phyloP scores from a whole-genome alignment of 2,329 filamentous ascomycete species.

The Ascochyta clinopodiicola region DNA sequence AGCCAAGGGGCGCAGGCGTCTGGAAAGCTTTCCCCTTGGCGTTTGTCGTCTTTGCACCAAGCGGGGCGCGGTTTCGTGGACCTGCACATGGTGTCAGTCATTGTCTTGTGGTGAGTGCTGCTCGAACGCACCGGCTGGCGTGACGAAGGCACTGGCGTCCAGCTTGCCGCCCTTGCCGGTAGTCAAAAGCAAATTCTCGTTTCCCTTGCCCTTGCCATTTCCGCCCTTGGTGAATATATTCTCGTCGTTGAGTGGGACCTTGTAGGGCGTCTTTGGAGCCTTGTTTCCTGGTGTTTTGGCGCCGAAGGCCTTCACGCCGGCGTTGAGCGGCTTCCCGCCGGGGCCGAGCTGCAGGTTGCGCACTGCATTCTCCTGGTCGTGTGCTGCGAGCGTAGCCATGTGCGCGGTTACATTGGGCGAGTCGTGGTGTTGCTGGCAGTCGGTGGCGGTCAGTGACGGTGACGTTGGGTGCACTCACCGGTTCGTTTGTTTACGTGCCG shows the following conservation, averaged over 20 bases:
- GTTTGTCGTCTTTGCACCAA: slow-evolving; percentile 97
- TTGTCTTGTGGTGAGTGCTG: background rate
- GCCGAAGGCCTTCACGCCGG: slow-evolving; percentile 64
- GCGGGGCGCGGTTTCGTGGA: slow-evolving; percentile 74
- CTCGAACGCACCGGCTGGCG: slow-evolving; percentile 72
- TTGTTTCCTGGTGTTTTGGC: slow-evolving; percentile 81
- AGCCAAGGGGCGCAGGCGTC: slow-evolving; percentile 67
- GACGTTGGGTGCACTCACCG: slow-evolving; percentile 13
- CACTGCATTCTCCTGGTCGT: slow-evolving; percentile 88
- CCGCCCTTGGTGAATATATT: slow-evolving; percentile 72
- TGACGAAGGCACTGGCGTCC: slow-evolving; percentile 73
- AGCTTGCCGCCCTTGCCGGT: slow-evolving; percentile 59
- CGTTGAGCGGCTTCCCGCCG: slow-evolving; percentile 74
- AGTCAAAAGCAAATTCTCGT: slow-evolving; percentile 60
- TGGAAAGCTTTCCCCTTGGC: slow-evolving; percentile 77
- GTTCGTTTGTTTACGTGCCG: slow-evolving; percentile 37
- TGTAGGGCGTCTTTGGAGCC: slow-evolving; percentile 83
- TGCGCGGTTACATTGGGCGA: slow-evolving; percentile 42
- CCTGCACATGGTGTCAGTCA: slow-evolving; percentile 50
- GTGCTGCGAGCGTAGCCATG: slow-evolving; percentile 73
- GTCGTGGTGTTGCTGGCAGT: slow-evolving; percentile 22
- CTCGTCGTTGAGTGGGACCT: slow-evolving; percentile 80
- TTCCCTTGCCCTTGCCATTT: slow-evolving; percentile 66
- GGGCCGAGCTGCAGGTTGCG: slow-evolving; percentile 75
- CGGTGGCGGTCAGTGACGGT: no score